Evolutionary conservation across 2,329 filamentous ascomycete species (phyloP).

Genomic region (Lojkania enalia): DNA sequence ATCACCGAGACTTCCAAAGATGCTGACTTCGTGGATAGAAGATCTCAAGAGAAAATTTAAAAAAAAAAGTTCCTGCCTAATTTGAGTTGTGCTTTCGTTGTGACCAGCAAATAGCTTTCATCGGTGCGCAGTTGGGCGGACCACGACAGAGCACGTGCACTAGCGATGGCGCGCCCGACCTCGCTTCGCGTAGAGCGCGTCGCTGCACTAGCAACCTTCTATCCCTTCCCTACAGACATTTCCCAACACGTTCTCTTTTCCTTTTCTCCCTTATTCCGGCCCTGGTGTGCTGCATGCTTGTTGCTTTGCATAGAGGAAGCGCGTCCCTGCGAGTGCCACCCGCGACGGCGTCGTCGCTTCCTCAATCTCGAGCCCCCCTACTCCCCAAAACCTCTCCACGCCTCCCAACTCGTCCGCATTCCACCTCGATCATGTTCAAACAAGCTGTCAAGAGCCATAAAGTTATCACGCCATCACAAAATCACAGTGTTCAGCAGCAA

Average conservation of each 20-base stretch:
- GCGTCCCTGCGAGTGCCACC: slow-evolving; percentile 39
- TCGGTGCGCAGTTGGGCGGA: too few species aligned
- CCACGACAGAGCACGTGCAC: slow-evolving; percentile 1
- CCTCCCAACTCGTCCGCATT: slow-evolving; percentile 22
- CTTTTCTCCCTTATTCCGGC: slow-evolving; percentile 28
- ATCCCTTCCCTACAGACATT: slow-evolving; percentile 11
- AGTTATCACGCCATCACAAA: slow-evolving; percentile 34
- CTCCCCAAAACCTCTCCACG: slow-evolving; percentile 16
- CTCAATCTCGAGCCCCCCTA: slow-evolving; percentile 20
- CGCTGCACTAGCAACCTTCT: slow-evolving; percentile 18
- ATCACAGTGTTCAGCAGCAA: slow-evolving; percentile 29
- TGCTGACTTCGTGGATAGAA: too few species aligned
- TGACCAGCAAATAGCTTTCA: too few species aligned
- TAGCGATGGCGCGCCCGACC: slow-evolving; percentile 4
- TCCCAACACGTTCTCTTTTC: slow-evolving; percentile 25
- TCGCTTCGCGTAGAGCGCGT: slow-evolving; percentile 19
- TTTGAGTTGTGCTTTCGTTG: too few species aligned
- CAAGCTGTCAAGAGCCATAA: slow-evolving; percentile 47
- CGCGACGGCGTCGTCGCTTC: slow-evolving; percentile 27
- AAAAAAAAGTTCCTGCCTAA: too few species aligned
- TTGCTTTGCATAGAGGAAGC: slow-evolving; percentile 30
- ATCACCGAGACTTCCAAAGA: too few species aligned
- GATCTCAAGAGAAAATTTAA: too few species aligned
- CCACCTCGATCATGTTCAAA: slow-evolving; percentile 42
- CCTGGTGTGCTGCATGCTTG: slow-evolving; percentile 46